Percentiles rank a stretch among this genome's conserved stretches.
phyloP scores from a whole-genome alignment of 73 alveolate species.

The Paramecium caudatum region DNA sequence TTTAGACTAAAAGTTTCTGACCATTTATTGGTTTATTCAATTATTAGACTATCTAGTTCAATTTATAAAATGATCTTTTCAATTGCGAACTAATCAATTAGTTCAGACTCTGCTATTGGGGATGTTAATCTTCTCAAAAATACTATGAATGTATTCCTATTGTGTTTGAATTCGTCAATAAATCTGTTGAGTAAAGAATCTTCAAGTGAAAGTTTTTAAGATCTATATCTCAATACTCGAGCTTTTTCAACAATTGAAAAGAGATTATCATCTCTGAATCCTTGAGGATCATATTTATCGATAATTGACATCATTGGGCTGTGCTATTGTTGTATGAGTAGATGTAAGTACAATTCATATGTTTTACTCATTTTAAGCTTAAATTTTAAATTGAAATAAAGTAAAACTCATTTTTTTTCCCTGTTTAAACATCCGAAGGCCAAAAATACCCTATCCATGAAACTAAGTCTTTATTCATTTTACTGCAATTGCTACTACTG shows the following conservation, averaged over 20 bases:
- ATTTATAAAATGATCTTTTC: not conserved
- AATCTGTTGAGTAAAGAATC: not conserved
- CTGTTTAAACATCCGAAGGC: constrained; percentile 71
- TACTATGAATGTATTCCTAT: not conserved
- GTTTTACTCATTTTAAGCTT: not conserved
- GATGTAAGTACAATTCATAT: not conserved
- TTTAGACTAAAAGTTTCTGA: not conserved
- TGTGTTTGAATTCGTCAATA: not conserved
- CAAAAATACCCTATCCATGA: constrained; percentile 71
- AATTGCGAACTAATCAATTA: not conserved
- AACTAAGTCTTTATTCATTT: constrained; percentile 60
- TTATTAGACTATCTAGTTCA: constrained; percentile 8
- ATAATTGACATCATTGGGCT: not conserved
- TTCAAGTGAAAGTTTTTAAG: not conserved
- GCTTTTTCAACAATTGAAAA: not conserved
- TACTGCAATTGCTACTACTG: not conserved
- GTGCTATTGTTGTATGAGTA: not conserved
- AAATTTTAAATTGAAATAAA: too few species aligned
- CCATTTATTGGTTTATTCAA: not conserved
- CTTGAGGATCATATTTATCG: not conserved
- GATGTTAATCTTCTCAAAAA: not conserved
- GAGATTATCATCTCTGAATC: not conserved
- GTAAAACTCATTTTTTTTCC: constrained; percentile 53
- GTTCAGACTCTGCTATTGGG: not conserved
- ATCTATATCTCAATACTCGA: constrained; percentile 1